Evolutionary conservation across 2,329 filamentous ascomycete species (phyloP).

Genomic region (Alternaria triticina): DNA sequence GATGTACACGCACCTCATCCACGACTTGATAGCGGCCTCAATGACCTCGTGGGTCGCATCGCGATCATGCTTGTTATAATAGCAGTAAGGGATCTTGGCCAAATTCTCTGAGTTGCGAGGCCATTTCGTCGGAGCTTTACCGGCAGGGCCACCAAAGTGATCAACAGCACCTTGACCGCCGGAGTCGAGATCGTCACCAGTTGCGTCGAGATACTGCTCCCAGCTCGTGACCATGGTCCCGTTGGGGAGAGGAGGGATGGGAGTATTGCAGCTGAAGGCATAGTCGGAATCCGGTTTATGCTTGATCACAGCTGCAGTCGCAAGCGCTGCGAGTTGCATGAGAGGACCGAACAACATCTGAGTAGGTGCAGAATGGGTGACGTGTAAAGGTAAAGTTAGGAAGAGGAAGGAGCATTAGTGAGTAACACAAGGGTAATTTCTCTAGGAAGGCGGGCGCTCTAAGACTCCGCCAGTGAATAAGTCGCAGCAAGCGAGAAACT

Average conservation of each 20-base stretch:
- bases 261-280: not conserved
- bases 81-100: constrained; percentile 4
- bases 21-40: not conserved
- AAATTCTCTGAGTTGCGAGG: not conserved
- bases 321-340: not conserved
- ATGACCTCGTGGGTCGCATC: not conserved
- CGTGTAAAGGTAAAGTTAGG: not conserved
- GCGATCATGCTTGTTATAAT: not conserved
- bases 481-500: not conserved
- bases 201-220: not conserved
- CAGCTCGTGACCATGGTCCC: not conserved
- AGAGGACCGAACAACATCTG: not conserved
- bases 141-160: not conserved
- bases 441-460: not conserved
- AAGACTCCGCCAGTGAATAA: not conserved
- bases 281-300: not conserved
- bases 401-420: not conserved
- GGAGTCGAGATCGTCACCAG: not conserved
- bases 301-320: not conserved
- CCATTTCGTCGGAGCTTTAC: not conserved
- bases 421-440: not conserved
- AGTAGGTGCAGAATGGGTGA: not conserved
- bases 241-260: not conserved
- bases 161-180: not conserved
- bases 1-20: not conserved